phyloP scores from a whole-genome alignment of 345 rosid species.

The Gossypium anomalum region DNA sequence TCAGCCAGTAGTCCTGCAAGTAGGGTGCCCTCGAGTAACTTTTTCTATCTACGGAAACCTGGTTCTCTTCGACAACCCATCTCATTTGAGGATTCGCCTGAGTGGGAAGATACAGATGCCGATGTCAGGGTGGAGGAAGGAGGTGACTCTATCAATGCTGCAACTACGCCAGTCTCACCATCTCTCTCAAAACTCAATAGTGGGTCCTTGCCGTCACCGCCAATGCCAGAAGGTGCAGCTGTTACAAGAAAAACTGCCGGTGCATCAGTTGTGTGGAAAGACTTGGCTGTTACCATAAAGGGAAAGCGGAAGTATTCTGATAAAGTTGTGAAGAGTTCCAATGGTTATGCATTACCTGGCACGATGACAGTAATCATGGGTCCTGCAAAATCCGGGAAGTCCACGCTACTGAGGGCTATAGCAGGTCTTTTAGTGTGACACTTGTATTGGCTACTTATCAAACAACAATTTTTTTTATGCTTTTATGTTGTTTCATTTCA shows the following conservation, averaged over 20 bases:
- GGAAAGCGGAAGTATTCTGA: conserved; percentile 92
- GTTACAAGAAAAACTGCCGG: conserved; percentile 75
- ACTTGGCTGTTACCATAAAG: conserved; percentile 80
- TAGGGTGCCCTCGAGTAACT: conserved; percentile 90
- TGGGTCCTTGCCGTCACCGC: conserved; percentile 82
- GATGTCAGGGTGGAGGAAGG: conserved; percentile 76
- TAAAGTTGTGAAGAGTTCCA: conserved; percentile 87
- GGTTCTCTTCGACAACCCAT: conserved; percentile 91
- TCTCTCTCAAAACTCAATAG: conserved; percentile 84
- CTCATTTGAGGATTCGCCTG: conserved; percentile 97
- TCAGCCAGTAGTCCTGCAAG: conserved; percentile 97
- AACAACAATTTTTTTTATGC: background rate
- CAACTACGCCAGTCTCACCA: conserved; percentile 72
- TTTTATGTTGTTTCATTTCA: background rate
- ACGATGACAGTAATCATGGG: conserved; percentile 99
- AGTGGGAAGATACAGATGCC: conserved; percentile 91
- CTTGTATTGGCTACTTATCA: background rate
- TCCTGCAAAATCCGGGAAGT: conserved; percentile 97
- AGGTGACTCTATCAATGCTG: conserved; percentile 74
- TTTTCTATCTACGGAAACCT: conserved; percentile 90
- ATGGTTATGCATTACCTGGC: conserved; percentile 93
- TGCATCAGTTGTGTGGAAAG: conserved; percentile 92
- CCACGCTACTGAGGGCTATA: conserved; percentile 83
- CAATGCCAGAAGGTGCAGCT: conserved; percentile 48
- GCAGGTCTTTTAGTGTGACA: conserved; percentile 49